phyloP scores from a whole-genome alignment of 805 yeast species.

The Metschnikowia similis region DNA sequence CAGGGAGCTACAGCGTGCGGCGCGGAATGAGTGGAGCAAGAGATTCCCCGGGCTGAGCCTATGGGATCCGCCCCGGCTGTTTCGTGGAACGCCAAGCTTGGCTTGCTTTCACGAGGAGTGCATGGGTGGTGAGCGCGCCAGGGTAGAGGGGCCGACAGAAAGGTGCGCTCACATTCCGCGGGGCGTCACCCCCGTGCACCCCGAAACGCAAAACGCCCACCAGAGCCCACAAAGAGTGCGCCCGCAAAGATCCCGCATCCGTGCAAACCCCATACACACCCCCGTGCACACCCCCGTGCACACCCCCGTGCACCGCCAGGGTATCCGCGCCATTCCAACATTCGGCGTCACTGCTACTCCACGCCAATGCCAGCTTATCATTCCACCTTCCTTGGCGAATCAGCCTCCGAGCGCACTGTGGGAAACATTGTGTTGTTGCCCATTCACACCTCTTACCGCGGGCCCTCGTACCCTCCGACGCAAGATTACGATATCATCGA shows the following conservation, averaged over 20 bases:
- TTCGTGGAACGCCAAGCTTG: neutral
- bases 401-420: slow-evolving; percentile 45
- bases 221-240: neutral
- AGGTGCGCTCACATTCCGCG: neutral
- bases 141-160: neutral
- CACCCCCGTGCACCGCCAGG: neutral
- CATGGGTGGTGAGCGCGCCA: slow-evolving; percentile 1
- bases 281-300: neutral
- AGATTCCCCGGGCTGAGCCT: neutral
- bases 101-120: neutral
- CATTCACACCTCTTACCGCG: slow-evolving; percentile 75
- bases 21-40: too few relatives aligned
- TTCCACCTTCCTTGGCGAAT: slow-evolving; percentile 67
- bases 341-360: neutral
- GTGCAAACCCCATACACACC: neutral
- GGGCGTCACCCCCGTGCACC: neutral
- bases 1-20: neutral
- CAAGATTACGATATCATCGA: slow-evolving; percentile 84
- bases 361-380: slow-evolving; percentile 61
- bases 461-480: slow-evolving; percentile 80
- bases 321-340: neutral
- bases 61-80: too few relatives aligned
- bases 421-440: slow-evolving; percentile 86
- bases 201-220: too few relatives aligned
- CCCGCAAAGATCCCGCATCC: too few relatives aligned